Evolutionary conservation across 805 yeast genomes (phyloP), one percentile per base, ranked within the genome.

Genomic region (Pichia manshurica): DNA sequence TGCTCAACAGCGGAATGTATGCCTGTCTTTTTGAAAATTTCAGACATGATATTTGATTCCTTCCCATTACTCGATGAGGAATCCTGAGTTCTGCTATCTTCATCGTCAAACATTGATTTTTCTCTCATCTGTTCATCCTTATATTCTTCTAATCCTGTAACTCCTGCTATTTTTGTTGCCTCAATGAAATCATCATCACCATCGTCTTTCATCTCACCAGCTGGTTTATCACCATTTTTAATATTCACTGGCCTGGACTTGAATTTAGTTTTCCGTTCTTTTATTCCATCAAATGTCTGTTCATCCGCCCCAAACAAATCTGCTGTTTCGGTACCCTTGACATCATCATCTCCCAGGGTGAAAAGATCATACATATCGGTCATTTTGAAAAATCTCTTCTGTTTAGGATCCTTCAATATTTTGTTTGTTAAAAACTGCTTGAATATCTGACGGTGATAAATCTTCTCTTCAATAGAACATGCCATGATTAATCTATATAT

Each of bases 391-490:
- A 91, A 90, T 49, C 98, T 68, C 50, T 90, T 77, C 61, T 93
- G 98, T 56, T 90, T 89, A 1, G 99, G 98, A 62, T 93, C 99
- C 55, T 88, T 90, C 58, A 93, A 69, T 52, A 93, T 90, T 66
- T 91, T 93, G 65, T 93, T 93, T 0, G 97, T 87, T 53, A 93
- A 66, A 55, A 91, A 84, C 53, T 95, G 96, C 63, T 93, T 93
- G 76, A 91, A 93, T 29, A 93, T 93, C 66, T 93, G 99, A 19
- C 99, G 77, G 58, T 93, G 98, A 58, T 93, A 93, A 4, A 93
- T 93, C 62, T 93, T 93, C 62, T 93, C 99, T 60, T 93, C 99
- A 39, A 91, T 93, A 0, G 96, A 81, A 0, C 98, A 97, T 2
- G 96, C 88, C 39, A 89, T 86, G 87, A 93, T 88, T 38, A 93